A percentile compares a stretch with the other conserved stretches of the same genome.
These are phyloP conservation scores for Solanum neorickii DNA, from an alignment of 257 asterid species.

Conservation along the genomic window DNA sequence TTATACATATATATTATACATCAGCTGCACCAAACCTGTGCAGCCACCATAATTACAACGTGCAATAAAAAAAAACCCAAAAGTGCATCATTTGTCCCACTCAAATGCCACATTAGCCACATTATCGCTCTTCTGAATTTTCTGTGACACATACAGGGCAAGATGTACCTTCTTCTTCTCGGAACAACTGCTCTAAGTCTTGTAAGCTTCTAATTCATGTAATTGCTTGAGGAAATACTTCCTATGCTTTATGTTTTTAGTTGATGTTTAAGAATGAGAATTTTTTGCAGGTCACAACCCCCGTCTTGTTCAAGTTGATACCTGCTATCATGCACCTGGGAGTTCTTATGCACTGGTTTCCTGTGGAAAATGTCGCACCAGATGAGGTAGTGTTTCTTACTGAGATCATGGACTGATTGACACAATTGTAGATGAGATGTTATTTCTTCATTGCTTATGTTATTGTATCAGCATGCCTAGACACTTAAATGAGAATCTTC, in stretches of 20 bases:
- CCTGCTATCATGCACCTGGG: constrained; percentile 80
- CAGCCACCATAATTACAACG: neutral
- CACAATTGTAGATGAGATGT: neutral
- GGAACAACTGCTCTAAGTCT: constrained; percentile 97
- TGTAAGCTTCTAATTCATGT: constrained; percentile 31
- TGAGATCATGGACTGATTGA: neutral
- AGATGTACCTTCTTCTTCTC: constrained; percentile 89
- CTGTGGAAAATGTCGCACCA: constrained; percentile 39
- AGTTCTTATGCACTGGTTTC: constrained; percentile 81
- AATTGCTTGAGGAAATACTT: neutral
- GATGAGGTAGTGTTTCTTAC: constrained; percentile 39
- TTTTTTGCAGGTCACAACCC: constrained; percentile 72
- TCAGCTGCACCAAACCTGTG: neutral
- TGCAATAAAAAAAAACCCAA: neutral
- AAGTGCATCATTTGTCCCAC: neutral
- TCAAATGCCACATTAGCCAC: neutral
- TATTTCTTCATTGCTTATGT: neutral
- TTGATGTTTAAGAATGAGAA: neutral
- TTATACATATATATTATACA: neutral
- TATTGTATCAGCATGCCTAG: neutral
- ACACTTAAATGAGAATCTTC: neutral
- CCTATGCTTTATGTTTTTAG: neutral
- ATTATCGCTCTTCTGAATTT: neutral
- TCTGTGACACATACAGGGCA: constrained; percentile 44
- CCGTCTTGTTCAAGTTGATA: constrained; percentile 71